Evolutionary conservation across 306 rosid genomes (phyloP), one percentile per base, ranked within the genome.

Genomic region (Elaeagnus macrophylla): DNA sequence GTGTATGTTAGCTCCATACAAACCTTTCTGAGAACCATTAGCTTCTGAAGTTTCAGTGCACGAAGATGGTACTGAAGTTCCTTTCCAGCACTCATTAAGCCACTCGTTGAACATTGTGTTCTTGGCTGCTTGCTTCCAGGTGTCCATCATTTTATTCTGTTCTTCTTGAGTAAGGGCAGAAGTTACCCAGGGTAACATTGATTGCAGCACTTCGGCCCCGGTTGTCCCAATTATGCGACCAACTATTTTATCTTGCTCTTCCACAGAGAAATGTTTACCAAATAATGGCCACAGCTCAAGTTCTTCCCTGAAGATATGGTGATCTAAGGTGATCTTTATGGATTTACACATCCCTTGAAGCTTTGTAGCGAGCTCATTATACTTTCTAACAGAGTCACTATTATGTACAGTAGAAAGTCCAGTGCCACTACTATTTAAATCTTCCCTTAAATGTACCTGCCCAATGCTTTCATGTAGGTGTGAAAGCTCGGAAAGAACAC

Each of bases 331-430:
- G 61, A 93, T 94, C 64, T 93, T 76, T 57, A 93, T 47, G 64
- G 99, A 93, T 75, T 93, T 93, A 78, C 94, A 87, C 99, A 93
- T 93, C 70, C 99, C 99, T 79, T 93, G 99, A 73, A 93, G 95
- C 89, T 84, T 84, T 56, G 96, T 93, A 48, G 95, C 86, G 53
- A 93, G 84, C 75, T 93, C 86, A 14, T 79, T 77, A 74, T 84
- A 85, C 75, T 84, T 87, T 70, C 80, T 78, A 56, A 67, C 47
- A 74, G 57, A 59, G 61, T 83, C 81, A 56, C 54, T 67, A 62
- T 62, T 66, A 52, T 42, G 46, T 32, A 65, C 59, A 61, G 71
- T 71, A 50, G 77, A 75, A 74, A 65, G 56, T 57, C 43, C 76
- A 46, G 9, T 39, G 59, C 57, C 61, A 53, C 41, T 76, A 68